Percentiles rank a stretch among this genome's conserved stretches.
These are phyloP conservation scores for Cyclotella sp. DNA, from an alignment of 108 stramenopile species.

Conservation along the genomic window DNA sequence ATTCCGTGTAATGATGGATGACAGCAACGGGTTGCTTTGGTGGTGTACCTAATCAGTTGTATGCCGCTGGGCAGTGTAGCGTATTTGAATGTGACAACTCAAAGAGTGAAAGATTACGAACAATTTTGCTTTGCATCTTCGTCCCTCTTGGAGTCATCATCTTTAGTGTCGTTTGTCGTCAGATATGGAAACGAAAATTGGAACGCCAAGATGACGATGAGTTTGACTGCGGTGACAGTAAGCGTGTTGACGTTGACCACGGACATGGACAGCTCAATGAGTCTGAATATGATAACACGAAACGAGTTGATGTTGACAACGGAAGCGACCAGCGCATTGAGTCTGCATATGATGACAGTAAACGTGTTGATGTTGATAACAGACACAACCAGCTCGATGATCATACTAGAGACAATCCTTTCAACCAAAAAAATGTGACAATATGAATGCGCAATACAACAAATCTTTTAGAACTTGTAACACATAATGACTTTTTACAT, in stretches of 20 bases:
- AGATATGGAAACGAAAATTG: not conserved
- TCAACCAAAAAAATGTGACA: too few species aligned
- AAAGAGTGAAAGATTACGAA: not conserved
- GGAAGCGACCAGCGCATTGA: too few species aligned
- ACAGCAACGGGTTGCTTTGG: slow-evolving; percentile 51
- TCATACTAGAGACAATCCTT: too few species aligned
- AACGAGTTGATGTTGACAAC: too few species aligned
- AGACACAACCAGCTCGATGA: too few species aligned
- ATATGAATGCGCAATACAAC: too few species aligned
- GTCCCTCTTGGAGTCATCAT: slow-evolving; percentile 24
- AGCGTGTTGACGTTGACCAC: too few species aligned
- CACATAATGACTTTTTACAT: not conserved
- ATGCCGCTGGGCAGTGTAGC: slow-evolving; percentile 22
- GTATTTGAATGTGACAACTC: slow-evolving; percentile 42
- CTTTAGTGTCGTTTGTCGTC: not conserved
- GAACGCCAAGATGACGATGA: not conserved
- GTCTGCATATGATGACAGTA: not conserved
- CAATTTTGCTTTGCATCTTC: not conserved
- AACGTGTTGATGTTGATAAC: too few species aligned
- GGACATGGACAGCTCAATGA: too few species aligned
- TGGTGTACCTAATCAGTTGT: slow-evolving; percentile 33
- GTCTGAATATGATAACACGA: not conserved
- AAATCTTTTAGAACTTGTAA: too few species aligned
- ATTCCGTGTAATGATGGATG: not conserved
- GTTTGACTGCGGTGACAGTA: not conserved